A percentile compares a stretch with the other conserved stretches of the same genome.
These are phyloP conservation scores for Linanthus parryae DNA, from an alignment of 148 eudicot genomes.

Conservation along the genomic window DNA sequence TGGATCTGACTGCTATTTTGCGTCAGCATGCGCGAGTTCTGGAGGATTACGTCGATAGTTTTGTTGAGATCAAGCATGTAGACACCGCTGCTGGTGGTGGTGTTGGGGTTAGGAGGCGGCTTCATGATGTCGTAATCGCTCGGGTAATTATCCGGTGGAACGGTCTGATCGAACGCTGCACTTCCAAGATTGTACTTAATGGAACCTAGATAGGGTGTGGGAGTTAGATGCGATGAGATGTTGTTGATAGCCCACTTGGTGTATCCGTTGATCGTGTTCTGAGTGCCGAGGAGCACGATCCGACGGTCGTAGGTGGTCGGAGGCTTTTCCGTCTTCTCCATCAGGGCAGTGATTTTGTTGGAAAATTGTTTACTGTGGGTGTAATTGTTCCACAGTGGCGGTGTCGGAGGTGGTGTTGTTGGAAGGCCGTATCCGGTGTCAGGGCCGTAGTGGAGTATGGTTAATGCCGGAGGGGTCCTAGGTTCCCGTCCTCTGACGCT, in stretches of 20 bases:
- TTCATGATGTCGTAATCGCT: conserved; percentile 35
- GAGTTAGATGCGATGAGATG: conserved; percentile 51
- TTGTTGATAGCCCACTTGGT: conserved; percentile 82
- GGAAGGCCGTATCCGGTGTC: conserved; percentile 38
- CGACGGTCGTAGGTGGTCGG: conserved; percentile 26
- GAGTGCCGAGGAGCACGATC: conserved; percentile 60
- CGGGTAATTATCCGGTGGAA: conserved; percentile 42
- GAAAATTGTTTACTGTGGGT: conserved; percentile 50
- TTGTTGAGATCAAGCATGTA: conserved; percentile 39
- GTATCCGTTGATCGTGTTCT: conserved; percentile 48
- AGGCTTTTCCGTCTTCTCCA: conserved; percentile 50
- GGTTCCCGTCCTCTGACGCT: conserved; percentile 70
- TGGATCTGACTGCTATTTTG: conserved; percentile 55
- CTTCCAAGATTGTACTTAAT: conserved; percentile 28
- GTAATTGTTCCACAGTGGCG: conserved; percentile 64
- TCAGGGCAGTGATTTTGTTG: conserved; percentile 30
- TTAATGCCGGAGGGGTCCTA: conserved; percentile 58
- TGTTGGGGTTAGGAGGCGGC: conserved; percentile 39
- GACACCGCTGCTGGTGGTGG: conserved; percentile 47
- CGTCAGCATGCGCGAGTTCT: conserved; percentile 58
- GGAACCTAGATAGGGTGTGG: conserved; percentile 72
- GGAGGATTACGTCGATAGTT: conserved; percentile 62
- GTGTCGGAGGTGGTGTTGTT: conserved; percentile 34
- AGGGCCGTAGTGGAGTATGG: conserved; percentile 48
- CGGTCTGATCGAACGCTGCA: conserved; percentile 22